These are phyloP conservation scores for Pseudisothecium myosuroides DNA, from an alignment of 225 moss, liverwort and hornwort species.

Conservation along the genomic window DNA sequence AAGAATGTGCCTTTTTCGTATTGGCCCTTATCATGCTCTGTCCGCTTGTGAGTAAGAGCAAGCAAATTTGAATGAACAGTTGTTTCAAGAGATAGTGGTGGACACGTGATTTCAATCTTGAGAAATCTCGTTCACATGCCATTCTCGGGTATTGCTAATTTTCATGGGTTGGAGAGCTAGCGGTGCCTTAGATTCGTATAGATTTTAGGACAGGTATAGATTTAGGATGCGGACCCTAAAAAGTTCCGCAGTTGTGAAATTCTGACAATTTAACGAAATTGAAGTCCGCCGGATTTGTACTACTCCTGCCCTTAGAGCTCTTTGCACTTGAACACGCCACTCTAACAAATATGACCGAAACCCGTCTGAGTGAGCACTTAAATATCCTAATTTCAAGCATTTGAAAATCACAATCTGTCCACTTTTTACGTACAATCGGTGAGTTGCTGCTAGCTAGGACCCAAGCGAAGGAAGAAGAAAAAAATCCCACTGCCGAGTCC, in stretches of 20 bases:
- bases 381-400: neutral
- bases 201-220: too few relatives aligned
- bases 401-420: neutral
- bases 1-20: neutral
- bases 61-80: neutral
- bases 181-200: too few relatives aligned
- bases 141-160: neutral
- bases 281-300: too few relatives aligned
- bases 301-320: neutral
- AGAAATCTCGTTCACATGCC: neutral
- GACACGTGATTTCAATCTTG: neutral
- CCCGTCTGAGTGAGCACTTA: too few relatives aligned
- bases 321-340: neutral
- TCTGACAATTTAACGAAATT: neutral
- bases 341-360: neutral
- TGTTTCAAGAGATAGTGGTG: neutral
- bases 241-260: too few relatives aligned
- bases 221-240: too few relatives aligned
- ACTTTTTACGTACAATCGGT: too few relatives aligned
- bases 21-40: neutral
- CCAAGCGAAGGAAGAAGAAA: neutral
- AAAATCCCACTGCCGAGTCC: too few relatives aligned
- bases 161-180: too few relatives aligned
- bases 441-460: neutral
- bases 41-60: neutral